Evolutionary conservation across 768 basidiomycete species (phyloP).

Genomic region (Austroboletus festivus): DNA sequence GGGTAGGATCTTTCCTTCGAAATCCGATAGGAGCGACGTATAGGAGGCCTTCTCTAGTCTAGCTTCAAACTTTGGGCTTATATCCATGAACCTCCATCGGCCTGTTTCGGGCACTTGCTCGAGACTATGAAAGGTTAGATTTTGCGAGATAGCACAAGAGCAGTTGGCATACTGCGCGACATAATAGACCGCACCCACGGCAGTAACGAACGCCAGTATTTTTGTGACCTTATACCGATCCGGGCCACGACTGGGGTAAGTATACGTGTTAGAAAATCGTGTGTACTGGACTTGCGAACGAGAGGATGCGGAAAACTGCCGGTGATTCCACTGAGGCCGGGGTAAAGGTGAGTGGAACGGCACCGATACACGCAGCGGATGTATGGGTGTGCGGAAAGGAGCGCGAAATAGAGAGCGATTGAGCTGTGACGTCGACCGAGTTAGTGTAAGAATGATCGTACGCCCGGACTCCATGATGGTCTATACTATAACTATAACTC

Average conservation of each 20-base stretch:
- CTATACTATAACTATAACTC: too few relatives aligned
- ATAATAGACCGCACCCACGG: slow-evolving; percentile 24
- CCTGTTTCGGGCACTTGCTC: slow-evolving; percentile 87
- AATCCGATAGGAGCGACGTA: slow-evolving; percentile 48
- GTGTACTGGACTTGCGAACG: slow-evolving; percentile 24
- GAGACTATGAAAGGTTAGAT: slow-evolving; percentile 44
- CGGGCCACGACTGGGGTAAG: slow-evolving; percentile 4
- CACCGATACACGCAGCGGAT: not conserved
- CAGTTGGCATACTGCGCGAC: slow-evolving; percentile 27
- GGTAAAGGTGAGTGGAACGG: not conserved
- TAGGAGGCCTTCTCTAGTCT: slow-evolving; percentile 43
- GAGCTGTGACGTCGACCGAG: too few relatives aligned
- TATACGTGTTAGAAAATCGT: slow-evolving; percentile 21
- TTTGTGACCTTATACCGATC: slow-evolving; percentile 9
- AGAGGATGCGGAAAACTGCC: slow-evolving; percentile 21
- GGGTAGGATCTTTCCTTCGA: slow-evolving; percentile 56
- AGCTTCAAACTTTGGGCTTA: slow-evolving; percentile 55
- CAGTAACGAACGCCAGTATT: slow-evolving; percentile 18
- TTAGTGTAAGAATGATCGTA: slow-evolving; percentile 1
- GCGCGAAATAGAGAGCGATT: too few relatives aligned
- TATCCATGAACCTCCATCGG: slow-evolving; percentile 85
- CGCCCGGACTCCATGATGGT: too few relatives aligned
- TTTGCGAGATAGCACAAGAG: not conserved
- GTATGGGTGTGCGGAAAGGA: not conserved
- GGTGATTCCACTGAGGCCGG: slow-evolving; percentile 3